phyloP scores from a whole-genome alignment of 768 basidiomycete genomes.

The Lactarius sp. region DNA sequence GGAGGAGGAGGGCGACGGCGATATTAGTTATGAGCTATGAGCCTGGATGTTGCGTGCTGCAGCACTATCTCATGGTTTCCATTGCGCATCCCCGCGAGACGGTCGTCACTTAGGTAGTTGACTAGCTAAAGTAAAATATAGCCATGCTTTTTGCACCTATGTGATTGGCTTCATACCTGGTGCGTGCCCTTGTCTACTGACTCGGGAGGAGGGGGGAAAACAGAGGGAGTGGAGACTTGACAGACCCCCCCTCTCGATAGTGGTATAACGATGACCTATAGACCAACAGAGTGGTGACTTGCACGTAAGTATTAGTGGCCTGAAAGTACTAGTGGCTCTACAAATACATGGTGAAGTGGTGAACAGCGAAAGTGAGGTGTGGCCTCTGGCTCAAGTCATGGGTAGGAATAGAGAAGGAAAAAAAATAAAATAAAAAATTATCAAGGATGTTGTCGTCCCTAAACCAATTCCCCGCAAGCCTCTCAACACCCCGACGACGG shows the following conservation, averaged over 20 bases:
- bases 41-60: not conserved
- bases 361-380: constrained; percentile 1
- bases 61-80: constrained; percentile 2
- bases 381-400: not conserved
- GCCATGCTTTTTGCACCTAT: not conserved
- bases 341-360: not conserved
- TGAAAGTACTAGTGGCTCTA: constrained; percentile 17
- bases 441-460: not conserved
- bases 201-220: not conserved
- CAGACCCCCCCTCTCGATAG: not conserved
- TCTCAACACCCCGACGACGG: constrained; percentile 8
- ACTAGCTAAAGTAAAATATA: constrained; percentile 17
- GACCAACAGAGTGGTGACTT: constrained; percentile 1
- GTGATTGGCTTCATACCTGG: not conserved
- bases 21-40: constrained; percentile 9
- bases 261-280: not conserved
- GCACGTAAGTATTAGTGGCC: constrained; percentile 17
- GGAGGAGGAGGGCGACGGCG: constrained; percentile 29
- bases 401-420: not conserved
- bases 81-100: not conserved
- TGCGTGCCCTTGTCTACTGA: not conserved
- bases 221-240: not conserved
- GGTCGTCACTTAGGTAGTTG: not conserved
- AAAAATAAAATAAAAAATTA: constrained; percentile 14
- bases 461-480: not conserved